phyloP scores from a whole-genome alignment of 768 basidiomycete genomes.

The Guyanaporus albipodus region DNA sequence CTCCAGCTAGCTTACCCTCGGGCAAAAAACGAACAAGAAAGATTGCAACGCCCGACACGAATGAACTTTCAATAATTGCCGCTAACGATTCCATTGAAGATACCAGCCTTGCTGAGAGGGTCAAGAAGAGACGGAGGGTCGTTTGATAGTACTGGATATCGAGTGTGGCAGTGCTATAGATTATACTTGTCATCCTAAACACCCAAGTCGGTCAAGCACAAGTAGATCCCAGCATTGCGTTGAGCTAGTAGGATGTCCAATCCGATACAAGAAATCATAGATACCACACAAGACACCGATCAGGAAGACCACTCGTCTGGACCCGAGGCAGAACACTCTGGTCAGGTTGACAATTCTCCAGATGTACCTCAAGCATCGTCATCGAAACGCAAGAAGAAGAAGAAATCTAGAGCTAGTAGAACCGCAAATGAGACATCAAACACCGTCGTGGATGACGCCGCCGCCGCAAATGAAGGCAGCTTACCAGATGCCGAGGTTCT shows the following conservation, averaged over 20 bases:
- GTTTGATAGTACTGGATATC: conserved; percentile 3
- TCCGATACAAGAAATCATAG: conserved; percentile 40
- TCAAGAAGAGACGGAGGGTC: conserved; percentile 38
- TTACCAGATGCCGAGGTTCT: conserved; percentile 64
- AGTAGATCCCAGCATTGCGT: too few species aligned
- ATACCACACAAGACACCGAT: conserved; percentile 35
- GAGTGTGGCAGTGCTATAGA: conserved; percentile 20
- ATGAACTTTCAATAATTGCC: conserved; percentile 9
- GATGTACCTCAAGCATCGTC: conserved; percentile 33
- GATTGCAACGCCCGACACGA: conserved; percentile 6
- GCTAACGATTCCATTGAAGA: background rate
- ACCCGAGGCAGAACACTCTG: conserved; percentile 29
- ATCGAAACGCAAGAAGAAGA: conserved; percentile 78
- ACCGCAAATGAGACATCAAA: conserved; percentile 53
- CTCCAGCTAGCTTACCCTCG: conserved; percentile 29
- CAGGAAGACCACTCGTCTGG: conserved; percentile 31
- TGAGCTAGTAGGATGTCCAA: conserved; percentile 25
- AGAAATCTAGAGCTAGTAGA: conserved; percentile 70
- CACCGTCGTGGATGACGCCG: conserved; percentile 60
- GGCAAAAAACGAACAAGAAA: conserved; percentile 33
- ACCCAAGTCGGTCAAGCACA: too few species aligned
- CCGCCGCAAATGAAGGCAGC: conserved; percentile 52
- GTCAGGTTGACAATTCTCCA: conserved; percentile 8
- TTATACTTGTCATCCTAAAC: too few species aligned
- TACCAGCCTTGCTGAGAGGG: conserved; percentile 37